Evolutionary conservation across 2,329 filamentous ascomycete genomes (phyloP).

Genomic region (Fusarium xyrophilum): DNA sequence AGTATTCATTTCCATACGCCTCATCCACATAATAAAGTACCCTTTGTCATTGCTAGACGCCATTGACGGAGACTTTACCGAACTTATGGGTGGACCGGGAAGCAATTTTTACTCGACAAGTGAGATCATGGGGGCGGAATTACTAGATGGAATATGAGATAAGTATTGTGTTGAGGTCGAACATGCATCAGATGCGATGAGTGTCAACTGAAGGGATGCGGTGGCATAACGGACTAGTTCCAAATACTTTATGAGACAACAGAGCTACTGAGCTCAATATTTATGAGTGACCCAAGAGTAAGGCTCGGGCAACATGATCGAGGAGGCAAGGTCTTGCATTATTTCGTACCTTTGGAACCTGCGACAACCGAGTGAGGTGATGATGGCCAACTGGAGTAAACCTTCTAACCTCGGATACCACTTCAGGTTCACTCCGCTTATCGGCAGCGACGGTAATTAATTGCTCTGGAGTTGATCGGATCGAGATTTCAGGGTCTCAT

Average conservation of each 20-base stretch:
- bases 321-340: no score
- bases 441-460: neutral
- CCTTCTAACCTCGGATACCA: neutral
- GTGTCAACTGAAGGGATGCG: neutral
- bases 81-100: constrained; percentile 58
- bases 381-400: neutral
- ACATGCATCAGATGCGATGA: neutral
- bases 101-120: constrained; percentile 50
- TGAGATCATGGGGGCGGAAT: neutral
- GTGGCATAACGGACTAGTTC: neutral
- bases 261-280: neutral
- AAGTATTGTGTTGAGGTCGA: neutral
- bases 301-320: rapidly evolving
- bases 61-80: neutral
- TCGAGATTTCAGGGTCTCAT: neutral
- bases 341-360: neutral
- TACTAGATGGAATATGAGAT: neutral
- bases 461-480: neutral
- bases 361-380: rapidly evolving
- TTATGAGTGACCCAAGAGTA: neutral
- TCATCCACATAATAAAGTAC: neutral
- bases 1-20: neutral
- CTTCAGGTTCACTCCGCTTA: neutral
- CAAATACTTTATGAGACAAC: neutral
- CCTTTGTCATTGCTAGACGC: neutral